Percentiles rank a stretch among this genome's conserved stretches.
Conservation (phyloP, 1,139 yeast genomes). For the Hemisphaericaspora lyxosophila region DNA sequence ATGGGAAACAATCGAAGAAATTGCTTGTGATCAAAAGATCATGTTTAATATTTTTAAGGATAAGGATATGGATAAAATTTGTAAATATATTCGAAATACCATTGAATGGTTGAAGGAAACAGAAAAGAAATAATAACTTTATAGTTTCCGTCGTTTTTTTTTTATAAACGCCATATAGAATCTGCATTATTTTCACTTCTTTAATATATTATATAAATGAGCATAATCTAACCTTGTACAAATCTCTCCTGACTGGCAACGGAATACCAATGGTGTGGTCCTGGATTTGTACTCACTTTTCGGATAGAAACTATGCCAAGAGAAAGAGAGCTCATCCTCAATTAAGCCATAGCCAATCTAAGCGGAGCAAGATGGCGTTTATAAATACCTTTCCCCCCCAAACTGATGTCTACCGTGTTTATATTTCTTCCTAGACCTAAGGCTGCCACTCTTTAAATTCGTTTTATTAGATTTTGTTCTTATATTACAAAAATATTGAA, state of each 20-base stretch:
- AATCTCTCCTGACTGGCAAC: background rate
- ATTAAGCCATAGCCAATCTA: too few relatives aligned
- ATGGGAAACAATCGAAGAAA: constrained; percentile 24
- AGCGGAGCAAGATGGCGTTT: too few relatives aligned
- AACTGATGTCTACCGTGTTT: background rate
- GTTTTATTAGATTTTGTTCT: too few relatives aligned
- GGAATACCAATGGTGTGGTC: background rate
- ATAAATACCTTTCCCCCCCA: background rate
- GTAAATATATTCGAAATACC: constrained; percentile 24
- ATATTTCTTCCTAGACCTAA: background rate
- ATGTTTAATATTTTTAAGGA: constrained; percentile 22
- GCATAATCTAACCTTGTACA: background rate
- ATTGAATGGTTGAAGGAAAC: constrained; percentile 20
- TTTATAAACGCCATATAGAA: too few relatives aligned
- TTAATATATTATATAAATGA: too few relatives aligned
- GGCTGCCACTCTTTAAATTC: background rate
- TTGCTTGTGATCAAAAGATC: constrained; percentile 23
- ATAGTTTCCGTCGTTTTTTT: background rate
- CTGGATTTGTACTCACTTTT: background rate
- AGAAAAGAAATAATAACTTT: background rate
- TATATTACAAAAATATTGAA: too few relatives aligned
- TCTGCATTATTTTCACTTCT: too few relatives aligned
- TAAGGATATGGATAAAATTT: constrained; percentile 15
- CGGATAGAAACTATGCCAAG: background rate
- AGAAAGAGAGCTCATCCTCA: too few relatives aligned